A percentile compares a stretch with the other conserved stretches of the same genome.
Evolutionary conservation across 805 yeast species (phyloP).

Genomic region (Metschnikowia arizonensis): DNA sequence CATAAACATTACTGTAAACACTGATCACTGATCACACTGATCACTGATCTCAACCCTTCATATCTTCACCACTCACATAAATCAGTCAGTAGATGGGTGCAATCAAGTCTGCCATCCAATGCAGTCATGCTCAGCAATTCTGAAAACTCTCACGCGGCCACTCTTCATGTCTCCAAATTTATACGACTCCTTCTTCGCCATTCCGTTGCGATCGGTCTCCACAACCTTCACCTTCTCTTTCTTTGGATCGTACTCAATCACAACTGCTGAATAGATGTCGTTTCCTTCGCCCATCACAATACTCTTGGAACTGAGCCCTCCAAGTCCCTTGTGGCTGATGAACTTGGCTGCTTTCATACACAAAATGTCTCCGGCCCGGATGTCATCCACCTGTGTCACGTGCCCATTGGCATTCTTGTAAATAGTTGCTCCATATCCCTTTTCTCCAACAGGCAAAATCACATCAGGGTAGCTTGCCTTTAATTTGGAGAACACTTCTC

Average conservation of each 20-base stretch:
- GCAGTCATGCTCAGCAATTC: constrained; percentile 69
- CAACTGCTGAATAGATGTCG: constrained; percentile 45
- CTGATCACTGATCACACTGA: no score
- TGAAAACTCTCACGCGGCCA: constrained; percentile 77
- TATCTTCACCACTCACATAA: no score
- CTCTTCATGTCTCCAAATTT: constrained; percentile 67
- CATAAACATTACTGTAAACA: no score
- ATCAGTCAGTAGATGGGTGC: no score
- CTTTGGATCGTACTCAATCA: constrained; percentile 67
- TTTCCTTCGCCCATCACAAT: constrained; percentile 56
- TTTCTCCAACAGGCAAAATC: constrained; percentile 56
- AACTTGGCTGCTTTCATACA: constrained; percentile 74
- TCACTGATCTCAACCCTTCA: no score
- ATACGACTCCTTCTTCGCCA: constrained; percentile 57
- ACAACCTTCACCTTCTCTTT: constrained; percentile 70
- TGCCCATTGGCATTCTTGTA: constrained; percentile 47
- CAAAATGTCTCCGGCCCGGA: constrained; percentile 80
- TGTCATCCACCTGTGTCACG: constrained; percentile 53
- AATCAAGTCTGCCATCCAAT: constrained; percentile 36
- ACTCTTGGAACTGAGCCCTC: constrained; percentile 25
- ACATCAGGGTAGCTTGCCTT: constrained; percentile 18
- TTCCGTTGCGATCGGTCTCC: constrained; percentile 50
- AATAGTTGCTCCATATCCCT: constrained; percentile 70
- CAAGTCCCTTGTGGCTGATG: constrained; percentile 56
- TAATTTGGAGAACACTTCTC: constrained; percentile 20